A percentile compares a stretch with the other conserved stretches of the same genome.
Evolutionary conservation across 352 stramenopile genomes (phyloP).

Genomic region (Pythium scleroteichum): DNA sequence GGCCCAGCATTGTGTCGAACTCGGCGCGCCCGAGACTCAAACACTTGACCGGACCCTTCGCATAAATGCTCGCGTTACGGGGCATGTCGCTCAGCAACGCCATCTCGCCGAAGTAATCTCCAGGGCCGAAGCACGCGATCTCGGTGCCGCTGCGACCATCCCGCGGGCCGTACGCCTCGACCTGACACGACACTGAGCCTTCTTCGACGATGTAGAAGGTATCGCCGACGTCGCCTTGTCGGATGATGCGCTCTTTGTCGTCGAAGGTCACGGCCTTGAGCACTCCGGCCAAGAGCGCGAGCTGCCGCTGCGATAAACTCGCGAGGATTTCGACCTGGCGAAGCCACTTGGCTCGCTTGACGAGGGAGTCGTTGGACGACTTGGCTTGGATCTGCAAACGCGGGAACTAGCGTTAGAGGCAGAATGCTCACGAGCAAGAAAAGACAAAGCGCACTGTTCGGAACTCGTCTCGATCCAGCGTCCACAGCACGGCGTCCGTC

Average conservation of each 20-base stretch:
- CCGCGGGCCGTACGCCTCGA: conserved; percentile 36
- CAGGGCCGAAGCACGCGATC: conserved; percentile 57
- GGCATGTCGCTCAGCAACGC: conserved; percentile 90
- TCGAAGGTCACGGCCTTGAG: conserved; percentile 64
- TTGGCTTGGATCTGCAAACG: conserved; percentile 53
- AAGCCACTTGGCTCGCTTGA: conserved; percentile 72
- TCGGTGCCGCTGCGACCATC: conserved; percentile 21
- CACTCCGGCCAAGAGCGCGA: conserved; percentile 64
- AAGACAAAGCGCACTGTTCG: conserved; percentile 37
- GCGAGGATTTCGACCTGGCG: conserved; percentile 72
- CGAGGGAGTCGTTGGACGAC: conserved; percentile 75
- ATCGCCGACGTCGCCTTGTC: conserved; percentile 77
- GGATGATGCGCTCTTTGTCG: conserved; percentile 78
- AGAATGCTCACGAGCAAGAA: background rate
- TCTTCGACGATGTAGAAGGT: conserved; percentile 85
- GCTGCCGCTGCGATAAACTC: conserved; percentile 62
- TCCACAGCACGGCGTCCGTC: conserved; percentile 87
- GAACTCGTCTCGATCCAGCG: conserved; percentile 89
- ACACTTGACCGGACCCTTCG: conserved; percentile 68
- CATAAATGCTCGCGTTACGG: conserved; percentile 70
- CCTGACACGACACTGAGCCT: conserved; percentile 59
- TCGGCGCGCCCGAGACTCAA: conserved; percentile 67
- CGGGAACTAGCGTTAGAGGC: background rate
- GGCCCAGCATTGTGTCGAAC: conserved; percentile 78
- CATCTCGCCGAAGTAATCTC: conserved; percentile 92